Conservation (phyloP, 768 basidiomycete species). For the Neoboletus magnificus region DNA sequence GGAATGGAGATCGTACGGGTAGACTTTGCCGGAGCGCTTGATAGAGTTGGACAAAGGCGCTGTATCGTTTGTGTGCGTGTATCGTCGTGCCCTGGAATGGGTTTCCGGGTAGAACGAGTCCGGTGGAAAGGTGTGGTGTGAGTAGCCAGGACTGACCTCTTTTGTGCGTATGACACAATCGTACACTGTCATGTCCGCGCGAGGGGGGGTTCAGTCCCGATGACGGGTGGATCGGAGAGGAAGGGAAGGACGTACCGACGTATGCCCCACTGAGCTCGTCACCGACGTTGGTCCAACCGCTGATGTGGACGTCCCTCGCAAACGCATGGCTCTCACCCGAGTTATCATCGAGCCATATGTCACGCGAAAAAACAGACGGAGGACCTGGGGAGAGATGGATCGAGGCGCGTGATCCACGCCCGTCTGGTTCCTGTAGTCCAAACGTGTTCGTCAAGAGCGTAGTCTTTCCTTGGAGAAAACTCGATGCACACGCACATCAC, state of each 20-base stretch:
- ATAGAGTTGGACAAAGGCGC: slow-evolving; percentile 57
- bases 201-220: neutral
- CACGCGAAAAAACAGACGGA: slow-evolving; percentile 60
- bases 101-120: neutral
- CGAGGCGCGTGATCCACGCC: slow-evolving; percentile 21
- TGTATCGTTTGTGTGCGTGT: slow-evolving; percentile 66
- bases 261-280: slow-evolving; percentile 64
- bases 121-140: neutral
- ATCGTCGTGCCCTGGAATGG: slow-evolving; percentile 51
- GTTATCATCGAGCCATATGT: slow-evolving; percentile 69
- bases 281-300: slow-evolving; percentile 72
- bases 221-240: too few species aligned
- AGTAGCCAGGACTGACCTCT: slow-evolving; percentile 39
- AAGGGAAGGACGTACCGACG: slow-evolving; percentile 53
- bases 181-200: slow-evolving; percentile 44
- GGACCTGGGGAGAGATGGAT: slow-evolving; percentile 31
- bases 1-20: slow-evolving; percentile 39
- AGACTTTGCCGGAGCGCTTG: slow-evolving; percentile 45
- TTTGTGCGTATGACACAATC: slow-evolving; percentile 68
- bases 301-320: slow-evolving; percentile 61
- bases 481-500: slow-evolving; percentile 35
- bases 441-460: neutral
- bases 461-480: too few species aligned
- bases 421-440: slow-evolving; percentile 21
- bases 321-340: slow-evolving; percentile 53